Conservation (phyloP, 2,329 filamentous ascomycete species). For the Cladosporium velox region DNA sequence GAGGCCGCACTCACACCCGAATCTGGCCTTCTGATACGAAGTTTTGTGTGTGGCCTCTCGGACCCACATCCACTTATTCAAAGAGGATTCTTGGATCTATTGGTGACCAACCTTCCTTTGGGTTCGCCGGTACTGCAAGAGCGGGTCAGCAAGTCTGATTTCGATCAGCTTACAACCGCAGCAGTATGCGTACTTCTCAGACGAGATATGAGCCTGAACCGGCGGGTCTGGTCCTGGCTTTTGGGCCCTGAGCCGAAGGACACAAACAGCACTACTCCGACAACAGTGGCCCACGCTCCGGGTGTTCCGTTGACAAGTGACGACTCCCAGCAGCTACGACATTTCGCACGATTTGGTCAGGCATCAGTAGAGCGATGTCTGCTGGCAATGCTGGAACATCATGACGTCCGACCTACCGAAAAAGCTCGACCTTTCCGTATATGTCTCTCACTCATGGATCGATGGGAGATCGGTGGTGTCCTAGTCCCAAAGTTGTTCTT, state of each 20-base stretch:
- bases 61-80: conserved; percentile 92
- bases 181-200: conserved; percentile 85
- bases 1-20: conserved; percentile 82
- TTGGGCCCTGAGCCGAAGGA: conserved; percentile 70
- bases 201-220: conserved; percentile 94
- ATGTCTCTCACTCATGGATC: conserved; percentile 93
- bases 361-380: conserved; percentile 73
- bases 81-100: conserved; percentile 86
- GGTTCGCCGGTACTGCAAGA: conserved; percentile 78
- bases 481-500: conserved; percentile 88
- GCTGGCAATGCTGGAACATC: conserved; percentile 70
- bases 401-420: conserved; percentile 60
- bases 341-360: conserved; percentile 81
- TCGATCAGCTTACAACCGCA: conserved; percentile 78
- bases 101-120: conserved; percentile 87
- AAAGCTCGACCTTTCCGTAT: conserved; percentile 85
- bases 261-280: conserved; percentile 33
- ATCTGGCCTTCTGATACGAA: conserved; percentile 84
- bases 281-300: conserved; percentile 25
- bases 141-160: conserved; percentile 70
- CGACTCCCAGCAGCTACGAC: conserved; percentile 60
- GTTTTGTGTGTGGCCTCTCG: conserved; percentile 83
- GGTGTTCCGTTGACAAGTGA: conserved; percentile 48
- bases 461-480: conserved; percentile 92
- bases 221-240: conserved; percentile 94